Base-by-base conservation (phyloP, 306 rosid genomes). In the Vigna reflexopilosa region DNA sequence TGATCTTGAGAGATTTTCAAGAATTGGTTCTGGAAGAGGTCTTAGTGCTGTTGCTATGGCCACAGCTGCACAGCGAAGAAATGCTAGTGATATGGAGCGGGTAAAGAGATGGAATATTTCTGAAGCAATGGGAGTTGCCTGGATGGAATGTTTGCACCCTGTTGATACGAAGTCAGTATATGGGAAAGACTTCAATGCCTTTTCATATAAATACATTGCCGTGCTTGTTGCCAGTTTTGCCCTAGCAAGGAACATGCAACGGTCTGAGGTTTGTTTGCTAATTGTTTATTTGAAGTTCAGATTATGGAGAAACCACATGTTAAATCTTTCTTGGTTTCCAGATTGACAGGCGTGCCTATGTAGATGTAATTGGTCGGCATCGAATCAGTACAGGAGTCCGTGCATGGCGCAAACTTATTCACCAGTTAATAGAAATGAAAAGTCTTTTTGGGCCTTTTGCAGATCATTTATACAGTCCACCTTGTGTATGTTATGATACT, bases 41-140 rank as follows among this genome's bases (percentile, higher is more conserved):
- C 99, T 95, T 73, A 91, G 98, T 85, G 99, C 99, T 19, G 93
- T 95, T 79, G 99, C 99, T 74, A 95, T 95, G 99, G 99, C 99
- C 84, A 95, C 99, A 48, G 90, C 99, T 88, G 94, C 97, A 38
- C 97, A 95, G 73, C 83, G 99, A 83, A 88, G 99, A 89, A 91
- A 72, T 85, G 84, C 85, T 80, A 85, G 97, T 81, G 99, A 95
- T 81, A 80, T 75, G 85, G 98, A 95, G 67, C 93, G 97, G 76
- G 99, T 90, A 68, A 82, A 75, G 86, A 88, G 98, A 82, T 95
- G 99, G 99, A 95, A 84, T 83, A 75, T 84, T 72, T 83, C 94
- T 78, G 99, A 95, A 87, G 98, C 99, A 66, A 95, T 95, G 99
- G 99, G 94, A 81, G 98, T 95, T 87, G 99, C 99, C 51, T 95